Evolutionary conservation across 2,329 filamentous ascomycete species (phyloP), one percentile per base, ranked within the genome.

Genomic region (Capronia americana): DNA sequence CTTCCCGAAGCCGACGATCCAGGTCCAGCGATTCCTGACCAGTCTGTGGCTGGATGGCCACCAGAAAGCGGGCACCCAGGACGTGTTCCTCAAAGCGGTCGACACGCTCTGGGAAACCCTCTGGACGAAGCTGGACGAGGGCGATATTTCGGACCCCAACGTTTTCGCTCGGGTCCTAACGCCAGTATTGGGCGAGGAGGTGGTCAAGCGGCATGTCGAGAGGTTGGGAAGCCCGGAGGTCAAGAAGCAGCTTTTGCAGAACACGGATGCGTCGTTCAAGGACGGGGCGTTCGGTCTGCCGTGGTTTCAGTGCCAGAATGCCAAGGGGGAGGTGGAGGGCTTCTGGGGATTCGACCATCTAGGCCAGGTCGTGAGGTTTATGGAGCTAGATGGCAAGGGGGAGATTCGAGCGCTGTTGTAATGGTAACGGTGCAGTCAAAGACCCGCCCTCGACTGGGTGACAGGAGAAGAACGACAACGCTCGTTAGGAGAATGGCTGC

Each of bases 281-380:
- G 79, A 82, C 26, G 87, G 85, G 1, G 85, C 84, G 0, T 89
- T 89, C 78, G 87, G 87, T 1, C 72, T 88, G 61, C 87, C 87
- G 2, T 89, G 85, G 83, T 85, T 87, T 72, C 76, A 79, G 75
- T 86, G 85, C 61, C 85, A 81, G 57, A 86, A 88, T 74, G 59
- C 74, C 6, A 77, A 84, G 58, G 86, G 86, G 0, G 75, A 84
- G 72, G 85, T 74, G 44, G 85, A 88, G 69, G 76, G 76, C 0
- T 88, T 85, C 71, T 89, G 85, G 84, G 87, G 87, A 0, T 82
- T 88, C 14, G 86, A 88, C 77, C 85, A 87, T 75, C 69, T 89
- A 51, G 86, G 83, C 1, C 82, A 84, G 72, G 77, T 88, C 2
- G 78, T 79, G 48, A 80, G 84, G 63, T 83, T 84, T 73, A 69